These are phyloP conservation scores for Nicotiana rustica DNA, from an alignment of 305 asterid species.

Conservation along the genomic window DNA sequence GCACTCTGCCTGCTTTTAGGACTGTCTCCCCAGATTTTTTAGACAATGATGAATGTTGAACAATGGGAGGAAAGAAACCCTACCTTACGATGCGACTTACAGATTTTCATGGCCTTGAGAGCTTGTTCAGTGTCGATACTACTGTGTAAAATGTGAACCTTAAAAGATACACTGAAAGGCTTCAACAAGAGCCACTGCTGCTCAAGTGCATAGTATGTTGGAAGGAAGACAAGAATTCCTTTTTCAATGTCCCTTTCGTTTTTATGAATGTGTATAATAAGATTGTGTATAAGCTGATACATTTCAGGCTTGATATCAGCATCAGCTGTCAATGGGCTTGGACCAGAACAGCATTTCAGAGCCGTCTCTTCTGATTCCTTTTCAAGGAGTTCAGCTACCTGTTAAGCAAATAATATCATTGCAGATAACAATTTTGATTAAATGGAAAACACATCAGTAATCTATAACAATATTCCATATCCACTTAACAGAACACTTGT, in stretches of 20 bases:
- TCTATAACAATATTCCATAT: background rate
- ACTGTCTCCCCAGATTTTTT: constrained; percentile 4
- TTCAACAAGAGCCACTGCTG: constrained; percentile 88
- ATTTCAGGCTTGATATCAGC: constrained; percentile 68
- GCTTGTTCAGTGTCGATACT: constrained; percentile 91
- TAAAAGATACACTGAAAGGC: constrained; percentile 67
- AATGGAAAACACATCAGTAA: background rate
- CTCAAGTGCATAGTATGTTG: constrained; percentile 84
- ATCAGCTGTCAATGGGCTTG: constrained; percentile 65
- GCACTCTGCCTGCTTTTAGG: constrained; percentile 12
- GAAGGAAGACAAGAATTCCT: constrained; percentile 93
- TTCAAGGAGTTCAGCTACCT: constrained; percentile 77
- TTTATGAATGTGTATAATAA: constrained; percentile 81
- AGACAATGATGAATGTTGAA: background rate
- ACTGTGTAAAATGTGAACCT: constrained; percentile 91
- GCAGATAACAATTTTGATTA: constrained; percentile 29
- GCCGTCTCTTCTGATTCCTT: constrained; percentile 61
- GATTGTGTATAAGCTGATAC: constrained; percentile 83
- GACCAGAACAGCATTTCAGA: constrained; percentile 74
- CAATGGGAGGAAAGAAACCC: constrained; percentile 21
- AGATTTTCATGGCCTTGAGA: constrained; percentile 83
- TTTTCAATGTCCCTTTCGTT: constrained; percentile 92
- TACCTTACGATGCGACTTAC: constrained; percentile 91
- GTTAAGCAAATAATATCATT: constrained; percentile 38
- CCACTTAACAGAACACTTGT: background rate